Evolutionary conservation across 2,329 filamentous ascomycete species (phyloP).

Genomic region (Elsinoe perseae): DNA sequence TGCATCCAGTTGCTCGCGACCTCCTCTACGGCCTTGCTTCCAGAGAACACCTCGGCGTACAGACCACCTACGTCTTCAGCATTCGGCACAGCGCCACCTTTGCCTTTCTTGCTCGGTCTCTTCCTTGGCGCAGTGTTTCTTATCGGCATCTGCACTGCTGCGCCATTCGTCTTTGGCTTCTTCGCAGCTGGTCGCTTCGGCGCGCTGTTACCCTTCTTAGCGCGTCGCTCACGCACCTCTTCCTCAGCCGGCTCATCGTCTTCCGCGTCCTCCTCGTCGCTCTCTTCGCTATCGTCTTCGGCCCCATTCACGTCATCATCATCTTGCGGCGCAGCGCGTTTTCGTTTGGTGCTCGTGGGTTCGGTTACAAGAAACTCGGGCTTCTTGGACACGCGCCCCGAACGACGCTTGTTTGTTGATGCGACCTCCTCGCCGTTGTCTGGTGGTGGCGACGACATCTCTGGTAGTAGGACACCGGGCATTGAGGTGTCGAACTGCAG

Average conservation of each 20-base stretch:
- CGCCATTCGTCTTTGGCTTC: conserved; percentile 50
- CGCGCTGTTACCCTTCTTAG: conserved; percentile 26
- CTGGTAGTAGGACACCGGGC: conserved; percentile 11
- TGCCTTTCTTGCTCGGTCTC: conserved; percentile 44
- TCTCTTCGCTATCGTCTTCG: conserved; percentile 26
- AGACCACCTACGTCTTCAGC: conserved; percentile 48
- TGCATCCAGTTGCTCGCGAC: conserved; percentile 52
- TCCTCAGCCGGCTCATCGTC: conserved; percentile 40
- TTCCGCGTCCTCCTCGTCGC: conserved; percentile 32
- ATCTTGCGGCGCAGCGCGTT: conserved; percentile 34
- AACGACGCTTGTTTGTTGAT: conserved; percentile 16
- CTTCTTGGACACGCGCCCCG: conserved; percentile 20
- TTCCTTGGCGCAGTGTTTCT: conserved; percentile 42
- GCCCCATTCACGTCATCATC: conserved; percentile 28
- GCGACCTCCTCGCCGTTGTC: conserved; percentile 1
- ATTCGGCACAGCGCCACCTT: conserved; percentile 45
- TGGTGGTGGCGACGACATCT: conserved; percentile 13
- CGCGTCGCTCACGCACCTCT: conserved; percentile 37
- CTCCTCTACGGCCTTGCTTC: conserved; percentile 47
- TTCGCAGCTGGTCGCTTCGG: conserved; percentile 38
- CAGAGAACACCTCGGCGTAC: conserved; percentile 55
- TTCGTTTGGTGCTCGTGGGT: conserved; percentile 38
- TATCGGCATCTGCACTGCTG: conserved; percentile 47
- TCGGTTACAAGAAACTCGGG: conserved; percentile 17
- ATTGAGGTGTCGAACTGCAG: not conserved